phyloP scores from a whole-genome alignment of 2,329 filamentous ascomycete genomes.

The Aquanectria penicillioides region DNA sequence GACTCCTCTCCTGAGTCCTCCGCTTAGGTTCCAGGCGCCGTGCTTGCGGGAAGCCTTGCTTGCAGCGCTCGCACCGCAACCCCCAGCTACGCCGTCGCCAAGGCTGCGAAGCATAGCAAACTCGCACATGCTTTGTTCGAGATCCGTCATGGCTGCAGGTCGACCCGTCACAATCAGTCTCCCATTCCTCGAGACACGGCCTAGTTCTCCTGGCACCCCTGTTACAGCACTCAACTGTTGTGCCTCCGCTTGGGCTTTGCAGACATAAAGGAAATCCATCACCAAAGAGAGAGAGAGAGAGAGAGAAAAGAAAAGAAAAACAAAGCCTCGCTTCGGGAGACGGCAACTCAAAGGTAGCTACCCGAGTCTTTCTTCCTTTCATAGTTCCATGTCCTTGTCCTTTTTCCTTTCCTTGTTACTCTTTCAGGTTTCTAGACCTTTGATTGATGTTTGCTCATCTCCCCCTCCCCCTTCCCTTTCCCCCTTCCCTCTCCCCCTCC shows the following conservation, averaged over 20 bases:
- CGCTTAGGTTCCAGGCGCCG: conserved; percentile 6
- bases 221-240: not conserved
- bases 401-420: not conserved
- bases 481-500: not conserved
- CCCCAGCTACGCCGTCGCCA: not conserved
- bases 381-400: not conserved
- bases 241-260: not conserved
- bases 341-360: not conserved
- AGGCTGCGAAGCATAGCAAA: not conserved
- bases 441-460: not conserved
- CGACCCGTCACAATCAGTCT: not conserved
- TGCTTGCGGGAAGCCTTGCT: not conserved
- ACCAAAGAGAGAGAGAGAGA: too few species aligned
- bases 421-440: not conserved
- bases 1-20: not conserved
- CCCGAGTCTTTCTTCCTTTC: not conserved
- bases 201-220: not conserved
- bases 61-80: too few species aligned
- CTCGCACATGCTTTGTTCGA: not conserved
- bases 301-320: too few species aligned
- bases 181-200: not conserved
- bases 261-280: not conserved
- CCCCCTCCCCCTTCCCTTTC: not conserved
- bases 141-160: conserved; percentile 13
- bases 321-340: not conserved